Evolutionary conservation across 129 eudicot species (phyloP), one percentile per base, ranked within the genome.

Genomic region (Centaurea solstitialis): DNA sequence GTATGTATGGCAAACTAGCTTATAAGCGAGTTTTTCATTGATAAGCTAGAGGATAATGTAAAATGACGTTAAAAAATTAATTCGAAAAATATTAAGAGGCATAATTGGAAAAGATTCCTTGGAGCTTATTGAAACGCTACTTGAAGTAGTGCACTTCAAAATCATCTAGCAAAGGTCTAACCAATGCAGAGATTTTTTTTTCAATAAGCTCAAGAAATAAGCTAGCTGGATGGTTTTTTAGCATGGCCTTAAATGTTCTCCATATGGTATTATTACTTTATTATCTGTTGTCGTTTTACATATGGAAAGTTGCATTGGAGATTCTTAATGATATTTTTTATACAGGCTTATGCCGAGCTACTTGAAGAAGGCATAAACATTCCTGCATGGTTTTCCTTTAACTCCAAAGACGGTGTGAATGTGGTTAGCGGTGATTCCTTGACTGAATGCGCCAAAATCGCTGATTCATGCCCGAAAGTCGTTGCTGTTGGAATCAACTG

Each of bases 401-500:
- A 94, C 80, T 94, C 98, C 37, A 94, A 92, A 86, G 98, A 94
- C 38, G 98, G 98, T 59, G 81, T 92, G 35, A 90, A 95, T 70
- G 98, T 95, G 83, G 99, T 95, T 80, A 95, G 97, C 11, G 99
- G 99, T 75, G 98, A 95, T 82, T 87, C 94, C 33, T 41, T 95
- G 86, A 45, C 78, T n/a, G 99, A 92, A 68, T 95, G 99, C 75
- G 88, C 88, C 61, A 78, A 83, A 80, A 61, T 92, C 88, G 97
- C 97, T 0, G 98, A 95, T 71, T 79, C 89, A 26, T 90, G 94
- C 86, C 75, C 82, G 41, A 95, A 91, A 81, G 90, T 95, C 78
- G 90, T 95, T 79, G 94, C 97, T 53, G 97, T 95, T 0, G 99
- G 99, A 80, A 92, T 95, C 77, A 95, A 95, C 85, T 95, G 99